Conservation (phyloP, 2,329 filamentous ascomycete species). For the Clarireedia monteithiana region DNA sequence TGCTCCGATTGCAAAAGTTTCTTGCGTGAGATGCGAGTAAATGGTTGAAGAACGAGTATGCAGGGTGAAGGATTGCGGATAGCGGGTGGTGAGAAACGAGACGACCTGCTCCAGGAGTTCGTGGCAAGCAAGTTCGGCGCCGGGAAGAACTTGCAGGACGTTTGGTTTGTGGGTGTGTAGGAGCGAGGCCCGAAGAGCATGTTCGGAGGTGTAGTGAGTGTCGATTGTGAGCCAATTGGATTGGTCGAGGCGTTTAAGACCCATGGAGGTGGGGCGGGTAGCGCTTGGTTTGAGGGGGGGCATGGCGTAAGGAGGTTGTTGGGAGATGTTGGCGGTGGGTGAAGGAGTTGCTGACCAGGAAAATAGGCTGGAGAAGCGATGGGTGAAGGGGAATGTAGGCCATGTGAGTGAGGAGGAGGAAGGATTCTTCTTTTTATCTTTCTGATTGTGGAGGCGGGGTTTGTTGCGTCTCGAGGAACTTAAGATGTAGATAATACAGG, state of each 20-base stretch:
- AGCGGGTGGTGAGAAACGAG: constrained; percentile 36
- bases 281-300: constrained; percentile 1
- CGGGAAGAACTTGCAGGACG: constrained; percentile 38
- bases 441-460: neutral
- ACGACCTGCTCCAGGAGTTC: constrained; percentile 40
- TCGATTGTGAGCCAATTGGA: constrained; percentile 43
- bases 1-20: constrained; percentile 34
- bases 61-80: constrained; percentile 36
- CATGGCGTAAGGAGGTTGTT: neutral
- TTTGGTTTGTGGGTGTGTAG: constrained; percentile 32
- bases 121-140: constrained; percentile 37
- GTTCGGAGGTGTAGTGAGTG: constrained; percentile 36
- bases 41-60: constrained; percentile 27
- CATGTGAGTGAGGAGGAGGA: neutral
- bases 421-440: neutral
- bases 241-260: constrained; percentile 37
- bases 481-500: constrained; percentile 3
- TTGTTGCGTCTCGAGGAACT: neutral
- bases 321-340: neutral
- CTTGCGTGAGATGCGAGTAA: constrained; percentile 35
- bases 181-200: constrained; percentile 34
- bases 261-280: constrained; percentile 35
- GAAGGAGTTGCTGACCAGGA: neutral
- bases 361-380: neutral
- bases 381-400: neutral